A percentile compares a stretch with the other conserved stretches of the same genome.
These are phyloP conservation scores for Trichomonascus vanleenenianus DNA, from an alignment of 805 yeast genomes.

Conservation along the genomic window DNA sequence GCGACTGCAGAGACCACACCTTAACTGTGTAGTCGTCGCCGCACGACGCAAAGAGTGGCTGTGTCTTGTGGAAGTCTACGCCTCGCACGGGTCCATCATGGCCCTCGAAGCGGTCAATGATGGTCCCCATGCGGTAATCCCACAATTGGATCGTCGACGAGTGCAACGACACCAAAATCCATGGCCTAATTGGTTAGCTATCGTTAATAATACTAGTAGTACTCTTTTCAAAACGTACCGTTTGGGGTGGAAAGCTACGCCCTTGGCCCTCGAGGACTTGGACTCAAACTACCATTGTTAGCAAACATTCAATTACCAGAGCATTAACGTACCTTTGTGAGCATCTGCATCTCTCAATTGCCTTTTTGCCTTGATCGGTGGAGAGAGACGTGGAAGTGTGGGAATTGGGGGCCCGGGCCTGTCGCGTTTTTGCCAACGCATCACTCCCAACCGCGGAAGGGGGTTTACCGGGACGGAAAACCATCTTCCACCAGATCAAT, in stretches of 20 bases:
- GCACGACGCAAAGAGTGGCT: conserved; percentile 93
- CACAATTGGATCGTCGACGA: conserved; percentile 98
- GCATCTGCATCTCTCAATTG: conserved; percentile 60
- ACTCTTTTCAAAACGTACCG: conserved; percentile 32
- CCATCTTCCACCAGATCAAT: not conserved
- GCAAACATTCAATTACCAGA: not conserved
- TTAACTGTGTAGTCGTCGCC: conserved; percentile 94
- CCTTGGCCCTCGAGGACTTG: conserved; percentile 94
- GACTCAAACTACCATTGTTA: conserved; percentile 68
- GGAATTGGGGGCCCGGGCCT: not conserved
- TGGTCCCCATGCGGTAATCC: conserved; percentile 99
- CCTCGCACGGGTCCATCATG: conserved; percentile 98
- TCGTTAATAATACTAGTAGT: not conserved
- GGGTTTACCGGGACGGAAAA: too few relatives aligned
- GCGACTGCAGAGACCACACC: conserved; percentile 90
- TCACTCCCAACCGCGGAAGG: not conserved
- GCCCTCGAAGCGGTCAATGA: conserved; percentile 93
- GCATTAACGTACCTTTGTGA: conserved; percentile 48
- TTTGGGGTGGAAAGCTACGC: conserved; percentile 94
- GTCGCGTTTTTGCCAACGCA: not conserved
- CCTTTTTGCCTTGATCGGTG: not conserved
- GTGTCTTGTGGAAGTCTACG: conserved; percentile 95
- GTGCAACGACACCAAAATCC: conserved; percentile 91
- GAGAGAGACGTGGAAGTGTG: not conserved
- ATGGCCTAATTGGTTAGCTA: conserved; percentile 47